Evolutionary conservation across 768 basidiomycete genomes (phyloP).

Genomic region (Tricholoma sp.): DNA sequence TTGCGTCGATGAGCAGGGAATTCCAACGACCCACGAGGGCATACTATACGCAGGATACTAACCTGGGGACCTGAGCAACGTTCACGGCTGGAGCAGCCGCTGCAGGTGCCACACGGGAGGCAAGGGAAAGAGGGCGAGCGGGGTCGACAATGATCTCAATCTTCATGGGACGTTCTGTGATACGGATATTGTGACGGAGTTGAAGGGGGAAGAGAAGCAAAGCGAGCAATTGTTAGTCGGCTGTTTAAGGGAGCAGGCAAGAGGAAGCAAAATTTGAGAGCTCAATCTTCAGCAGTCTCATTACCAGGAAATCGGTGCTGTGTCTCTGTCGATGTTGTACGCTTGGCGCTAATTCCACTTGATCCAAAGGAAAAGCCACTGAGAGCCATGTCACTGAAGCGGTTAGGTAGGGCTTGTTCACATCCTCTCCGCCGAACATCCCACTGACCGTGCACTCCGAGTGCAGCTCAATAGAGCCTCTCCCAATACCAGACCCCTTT

Average conservation of each 20-base stretch:
- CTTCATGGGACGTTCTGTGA: conserved; percentile 93
- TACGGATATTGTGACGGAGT: conserved; percentile 27
- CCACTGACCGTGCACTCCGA: conserved; percentile 11
- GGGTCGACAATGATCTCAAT: conserved; percentile 96
- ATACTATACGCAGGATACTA: conserved; percentile 14
- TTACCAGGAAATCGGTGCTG: conserved; percentile 33
- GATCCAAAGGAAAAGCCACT: conserved; percentile 7
- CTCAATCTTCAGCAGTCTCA: conserved; percentile 25
- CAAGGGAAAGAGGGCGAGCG: conserved; percentile 62
- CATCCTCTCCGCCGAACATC: conserved; percentile 15
- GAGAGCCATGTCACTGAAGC: conserved; percentile 20
- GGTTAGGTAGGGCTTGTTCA: conserved; percentile 20
- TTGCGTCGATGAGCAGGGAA: conserved; percentile 2
- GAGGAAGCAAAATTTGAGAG: conserved; percentile 38
- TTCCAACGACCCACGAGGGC: conserved; percentile 1
- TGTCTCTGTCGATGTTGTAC: conserved; percentile 33
- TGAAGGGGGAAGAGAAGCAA: conserved; percentile 32
- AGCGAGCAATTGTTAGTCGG: conserved; percentile 44
- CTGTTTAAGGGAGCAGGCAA: conserved; percentile 35
- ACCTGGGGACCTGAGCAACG: conserved; percentile 26
- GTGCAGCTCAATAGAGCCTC: conserved; percentile 15
- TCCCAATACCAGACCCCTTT: conserved; percentile 7
- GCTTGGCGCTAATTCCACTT: conserved; percentile 9
- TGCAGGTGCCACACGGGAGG: conserved; percentile 80
- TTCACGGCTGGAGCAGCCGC: conserved; percentile 26